phyloP scores from a whole-genome alignment of 768 basidiomycete species.

The Dendrothele bispora region DNA sequence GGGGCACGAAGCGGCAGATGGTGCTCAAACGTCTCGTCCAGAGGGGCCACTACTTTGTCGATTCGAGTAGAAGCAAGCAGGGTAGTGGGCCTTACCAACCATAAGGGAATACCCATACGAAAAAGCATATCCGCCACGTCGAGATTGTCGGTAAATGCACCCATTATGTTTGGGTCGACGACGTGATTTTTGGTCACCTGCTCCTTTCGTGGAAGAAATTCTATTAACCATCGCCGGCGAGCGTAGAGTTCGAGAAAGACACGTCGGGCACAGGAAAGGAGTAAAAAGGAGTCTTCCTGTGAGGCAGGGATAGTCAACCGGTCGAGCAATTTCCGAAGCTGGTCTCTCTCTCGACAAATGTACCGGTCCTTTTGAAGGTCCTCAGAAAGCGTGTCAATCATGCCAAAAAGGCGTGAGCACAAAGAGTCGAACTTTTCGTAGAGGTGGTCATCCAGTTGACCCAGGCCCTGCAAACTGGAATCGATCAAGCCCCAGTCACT shows the following conservation, averaged over 20 bases:
- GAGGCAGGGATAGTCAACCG: neutral
- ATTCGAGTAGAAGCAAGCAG: neutral
- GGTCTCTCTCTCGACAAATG: neutral
- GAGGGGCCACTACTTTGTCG: neutral
- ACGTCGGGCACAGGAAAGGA: neutral
- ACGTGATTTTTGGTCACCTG: neutral
- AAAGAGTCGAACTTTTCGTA: neutral
- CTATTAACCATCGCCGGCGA: neutral
- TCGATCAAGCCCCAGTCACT: neutral
- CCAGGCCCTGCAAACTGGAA: neutral
- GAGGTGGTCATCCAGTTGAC: neutral
- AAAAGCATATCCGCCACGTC: neutral
- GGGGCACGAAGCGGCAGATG: neutral
- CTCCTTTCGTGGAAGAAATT: neutral
- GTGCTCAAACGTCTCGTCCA: neutral
- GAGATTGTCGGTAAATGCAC: neutral
- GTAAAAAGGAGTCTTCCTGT: neutral
- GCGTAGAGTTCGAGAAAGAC: neutral
- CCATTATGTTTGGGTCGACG: neutral
- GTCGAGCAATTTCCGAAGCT: neutral
- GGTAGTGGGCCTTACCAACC: neutral
- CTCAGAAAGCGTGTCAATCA: neutral
- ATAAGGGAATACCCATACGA: neutral
- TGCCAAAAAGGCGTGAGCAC: neutral
- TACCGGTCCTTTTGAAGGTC: neutral